phyloP scores from a whole-genome alignment of 495 filamentous ascomycete genomes.

The Staphylotrichum tortipilum region DNA sequence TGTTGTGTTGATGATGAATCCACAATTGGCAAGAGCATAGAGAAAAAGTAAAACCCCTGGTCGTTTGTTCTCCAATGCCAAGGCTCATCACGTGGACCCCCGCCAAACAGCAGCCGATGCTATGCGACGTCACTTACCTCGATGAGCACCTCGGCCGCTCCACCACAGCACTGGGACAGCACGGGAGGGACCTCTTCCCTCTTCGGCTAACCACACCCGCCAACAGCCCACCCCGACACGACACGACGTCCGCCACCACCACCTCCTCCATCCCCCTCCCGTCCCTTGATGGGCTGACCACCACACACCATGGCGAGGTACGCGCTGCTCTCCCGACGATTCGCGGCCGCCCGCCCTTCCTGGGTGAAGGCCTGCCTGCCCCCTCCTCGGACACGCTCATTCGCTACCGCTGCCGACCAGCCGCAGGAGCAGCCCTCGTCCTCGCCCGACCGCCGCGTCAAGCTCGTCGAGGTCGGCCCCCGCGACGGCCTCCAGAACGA shows the following conservation, averaged over 20 bases:
- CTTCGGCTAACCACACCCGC: neutral
- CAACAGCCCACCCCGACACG: neutral
- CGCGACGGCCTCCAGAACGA: slow-evolving; percentile 96
- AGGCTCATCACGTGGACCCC: neutral
- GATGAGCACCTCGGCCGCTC: no score
- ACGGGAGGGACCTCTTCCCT: no score
- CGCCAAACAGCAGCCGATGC: slow-evolving; percentile 10
- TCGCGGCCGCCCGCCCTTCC: slow-evolving; percentile 4
- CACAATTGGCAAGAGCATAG: no score
- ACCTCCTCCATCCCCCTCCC: neutral
- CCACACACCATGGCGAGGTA: slow-evolving; percentile 17
- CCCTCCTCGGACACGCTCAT: slow-evolving; percentile 14
- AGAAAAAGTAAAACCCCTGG: no score
- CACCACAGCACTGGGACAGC: no score
- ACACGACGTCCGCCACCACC: neutral
- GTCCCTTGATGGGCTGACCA: slow-evolving; percentile 15
- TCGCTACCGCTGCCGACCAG: slow-evolving; percentile 32
- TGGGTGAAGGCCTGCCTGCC: no score
- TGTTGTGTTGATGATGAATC: no score
- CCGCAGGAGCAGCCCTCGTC: slow-evolving; percentile 22
- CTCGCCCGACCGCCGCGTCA: slow-evolving; percentile 42
- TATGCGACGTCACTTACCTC: slow-evolving; percentile 25
- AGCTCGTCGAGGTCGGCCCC: slow-evolving; percentile 86
- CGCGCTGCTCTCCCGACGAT: slow-evolving; percentile 15
- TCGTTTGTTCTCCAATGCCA: no score